Evolutionary conservation across 306 rosid species (phyloP), one percentile per base, ranked within the genome.

Genomic region (Sindora glabra): DNA sequence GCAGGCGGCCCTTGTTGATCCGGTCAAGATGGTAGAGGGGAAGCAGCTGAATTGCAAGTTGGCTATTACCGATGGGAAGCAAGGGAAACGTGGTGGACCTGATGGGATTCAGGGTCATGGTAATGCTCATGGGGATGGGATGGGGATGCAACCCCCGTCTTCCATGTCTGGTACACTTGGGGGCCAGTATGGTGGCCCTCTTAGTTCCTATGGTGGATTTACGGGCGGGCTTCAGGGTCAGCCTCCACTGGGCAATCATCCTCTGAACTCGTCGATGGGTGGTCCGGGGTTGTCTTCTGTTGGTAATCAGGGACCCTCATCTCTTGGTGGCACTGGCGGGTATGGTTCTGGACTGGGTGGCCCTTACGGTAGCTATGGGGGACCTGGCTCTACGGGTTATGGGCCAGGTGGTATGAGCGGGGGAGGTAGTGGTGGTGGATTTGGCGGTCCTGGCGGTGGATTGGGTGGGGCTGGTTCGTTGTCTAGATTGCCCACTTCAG

Each of bases 21-120:
- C 99, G 0, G 77, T 89, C 16, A 94, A 94, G 86, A 84, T 50
- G 8, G 90, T 94, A 1, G 99, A 94, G 4, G 97, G 97, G 29
- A 67, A 83, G 56, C 97, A 89, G 52, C 38, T 94, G 64, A 86
- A 64, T 63, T 94, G 99, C 54, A 94, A 86, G 48, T 54, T 86
- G 50, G 99, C 99, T 1, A 73, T 73, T 5, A 82, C 80, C 0
- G 99, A 94, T 18, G 94, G 90, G 62, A 92, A 89, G 77, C 94
- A 86, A 65, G 85, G 85, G 29, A 86, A 81, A 67, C 83, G 84
- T 2, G 88, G 79, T 2, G 72, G 67, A 51, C 1, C 57, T 48
- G 2, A 37, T 11, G 0, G 79, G 73, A 0, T 57, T 13, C 89
- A 70, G 62, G 79, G 78, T 13, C 72, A 65, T 10, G 83, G 87